phyloP scores from a whole-genome alignment of 179 eudicot genomes.

The Spergularia azorica region DNA sequence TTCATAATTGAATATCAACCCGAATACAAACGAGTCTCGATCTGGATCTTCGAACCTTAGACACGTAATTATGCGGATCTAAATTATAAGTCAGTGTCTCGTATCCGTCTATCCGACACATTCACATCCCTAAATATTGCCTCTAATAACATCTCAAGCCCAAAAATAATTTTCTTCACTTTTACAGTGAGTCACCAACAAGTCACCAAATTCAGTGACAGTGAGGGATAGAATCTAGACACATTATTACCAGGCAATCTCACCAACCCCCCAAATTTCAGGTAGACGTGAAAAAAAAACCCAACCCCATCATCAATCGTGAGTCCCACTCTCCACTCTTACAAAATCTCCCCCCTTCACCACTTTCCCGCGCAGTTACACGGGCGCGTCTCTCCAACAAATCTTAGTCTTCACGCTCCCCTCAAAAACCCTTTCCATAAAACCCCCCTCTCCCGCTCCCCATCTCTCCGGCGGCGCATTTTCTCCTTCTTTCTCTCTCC shows the following conservation, averaged over 20 bases:
- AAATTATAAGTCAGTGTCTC: too few species aligned
- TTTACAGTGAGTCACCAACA: too few species aligned
- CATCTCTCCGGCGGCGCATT: background rate
- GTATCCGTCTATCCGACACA: too few species aligned
- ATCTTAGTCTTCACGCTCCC: background rate
- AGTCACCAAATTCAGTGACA: too few species aligned
- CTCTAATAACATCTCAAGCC: too few species aligned
- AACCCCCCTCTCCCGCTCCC: background rate
- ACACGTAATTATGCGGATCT: too few species aligned
- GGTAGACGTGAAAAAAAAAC: too few species aligned
- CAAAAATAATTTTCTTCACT: too few species aligned
- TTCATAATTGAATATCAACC: too few species aligned
- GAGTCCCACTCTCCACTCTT: background rate
- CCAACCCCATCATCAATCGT: background rate
- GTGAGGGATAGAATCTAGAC: background rate
- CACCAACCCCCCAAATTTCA: background rate
- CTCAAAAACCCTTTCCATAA: background rate
- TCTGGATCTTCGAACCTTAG: too few species aligned
- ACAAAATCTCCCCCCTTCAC: background rate
- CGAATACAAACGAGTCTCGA: too few species aligned
- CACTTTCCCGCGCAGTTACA: slow-evolving; percentile 24
- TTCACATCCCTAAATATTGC: too few species aligned
- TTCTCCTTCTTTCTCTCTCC: background rate
- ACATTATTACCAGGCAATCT: background rate
- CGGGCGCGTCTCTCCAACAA: background rate